Evolutionary conservation across 1,139 yeast species (phyloP), one percentile per base, ranked within the genome.

Genomic region (Debaryomyces psychrophilus): DNA sequence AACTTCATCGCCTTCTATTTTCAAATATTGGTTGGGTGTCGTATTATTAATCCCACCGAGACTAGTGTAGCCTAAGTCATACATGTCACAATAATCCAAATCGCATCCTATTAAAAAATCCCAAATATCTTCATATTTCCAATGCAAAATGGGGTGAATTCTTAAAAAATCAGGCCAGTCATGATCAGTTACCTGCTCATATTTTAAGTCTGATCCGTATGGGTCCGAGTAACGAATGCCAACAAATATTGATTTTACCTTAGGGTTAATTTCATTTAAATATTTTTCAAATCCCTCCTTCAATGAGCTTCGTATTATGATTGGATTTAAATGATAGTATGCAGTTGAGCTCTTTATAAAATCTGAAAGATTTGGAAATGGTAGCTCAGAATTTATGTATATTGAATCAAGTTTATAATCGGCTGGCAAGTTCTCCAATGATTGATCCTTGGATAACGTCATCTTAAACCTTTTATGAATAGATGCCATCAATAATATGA

Each of bases 151-250:
- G 0, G 97, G 96, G 57, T 89, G 93, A 8, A 89, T 73, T 39
- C 97, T 68, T 52, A 83, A 65, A 60, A 90, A 90, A 31, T 71
- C 68, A n/a, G 97, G 97, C 97, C 97, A 90, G 44, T 89, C 82
- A 51, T 82, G 85, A 60, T 90, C 96, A 0, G 97, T 90, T 34
- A 58, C 62, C 56, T 87, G 90, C 49, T 85, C 77, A 45, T 74
- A 74, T 12, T 69, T 52, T 31, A 90, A 69, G 11, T 67, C 53
- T 1, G 67, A 65, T 0, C 95, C 90, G 59, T 77, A 86, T 0
- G 97, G 97, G 59, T 90, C 97, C 3, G 87, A 78, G 49, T 86
- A 77, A 44, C 97, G 73, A 14, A 88, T 88, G 1, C 97, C 97
- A 1, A 90, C 93, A 26, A 90, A 72, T 1, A 90, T 82, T 12